These are phyloP conservation scores for Phytopythium boreale DNA, from an alignment of 352 stramenopile genomes.

Conservation along the genomic window DNA sequence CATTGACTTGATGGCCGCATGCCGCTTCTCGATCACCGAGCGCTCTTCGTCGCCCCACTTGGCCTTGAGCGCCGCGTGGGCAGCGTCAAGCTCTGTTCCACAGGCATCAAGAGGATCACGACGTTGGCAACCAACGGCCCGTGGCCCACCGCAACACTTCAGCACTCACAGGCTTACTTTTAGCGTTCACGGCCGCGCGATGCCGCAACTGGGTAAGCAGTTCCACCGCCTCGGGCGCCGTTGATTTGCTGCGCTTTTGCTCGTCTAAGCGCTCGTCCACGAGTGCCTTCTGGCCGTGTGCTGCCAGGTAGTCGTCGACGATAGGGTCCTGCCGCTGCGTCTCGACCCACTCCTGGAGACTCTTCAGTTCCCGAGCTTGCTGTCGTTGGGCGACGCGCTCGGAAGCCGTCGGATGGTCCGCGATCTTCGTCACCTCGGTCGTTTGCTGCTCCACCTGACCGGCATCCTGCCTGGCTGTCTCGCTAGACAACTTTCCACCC, in stretches of 20 bases:
- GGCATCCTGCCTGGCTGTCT: background rate
- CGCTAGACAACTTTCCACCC: background rate
- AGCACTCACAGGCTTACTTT: conserved; percentile 20
- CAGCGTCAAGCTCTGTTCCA: conserved; percentile 28
- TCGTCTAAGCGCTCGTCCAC: conserved; percentile 8
- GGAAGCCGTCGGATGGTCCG: background rate
- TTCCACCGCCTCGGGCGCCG: conserved; percentile 17
- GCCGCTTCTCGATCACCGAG: conserved; percentile 17
- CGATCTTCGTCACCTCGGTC: background rate
- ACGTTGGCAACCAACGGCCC: too few relatives aligned
- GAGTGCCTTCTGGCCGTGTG: conserved; percentile 13
- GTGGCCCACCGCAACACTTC: too few relatives aligned
- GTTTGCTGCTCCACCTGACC: background rate
- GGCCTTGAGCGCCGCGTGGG: conserved; percentile 22
- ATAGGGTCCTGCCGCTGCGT: conserved; percentile 10
- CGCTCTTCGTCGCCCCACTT: conserved; percentile 33
- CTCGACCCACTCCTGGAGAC: conserved; percentile 12
- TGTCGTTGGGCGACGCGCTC: background rate
- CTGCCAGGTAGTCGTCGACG: conserved; percentile 15
- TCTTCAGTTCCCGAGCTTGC: conserved; percentile 5
- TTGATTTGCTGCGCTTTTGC: conserved; percentile 4
- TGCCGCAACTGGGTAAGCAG: conserved; percentile 32
- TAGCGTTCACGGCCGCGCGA: conserved; percentile 27
- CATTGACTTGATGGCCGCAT: conserved; percentile 25
- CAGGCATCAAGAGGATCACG: background rate